Evolutionary conservation across 139 green algal genomes (phyloP).

Genomic region (Chara braunii): DNA sequence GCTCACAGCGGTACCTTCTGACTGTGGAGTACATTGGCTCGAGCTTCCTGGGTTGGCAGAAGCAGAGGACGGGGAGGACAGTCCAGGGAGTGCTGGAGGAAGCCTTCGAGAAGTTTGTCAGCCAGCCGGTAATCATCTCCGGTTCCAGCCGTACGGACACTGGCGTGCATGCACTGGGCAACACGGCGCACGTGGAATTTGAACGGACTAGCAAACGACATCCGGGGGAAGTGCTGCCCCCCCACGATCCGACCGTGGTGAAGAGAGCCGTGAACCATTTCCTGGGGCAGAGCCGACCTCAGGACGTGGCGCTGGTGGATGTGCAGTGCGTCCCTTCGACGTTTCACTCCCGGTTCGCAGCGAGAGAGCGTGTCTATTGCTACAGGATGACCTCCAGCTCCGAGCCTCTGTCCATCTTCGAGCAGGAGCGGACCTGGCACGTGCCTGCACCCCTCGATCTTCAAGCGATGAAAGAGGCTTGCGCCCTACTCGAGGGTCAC

Average conservation of each 20-base stretch:
- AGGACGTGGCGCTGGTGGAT: conserved; percentile 15
- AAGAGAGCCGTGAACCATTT: conserved; percentile 38
- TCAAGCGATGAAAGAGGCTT: conserved; percentile 13
- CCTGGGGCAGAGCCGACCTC: conserved; percentile 1
- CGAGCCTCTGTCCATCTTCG: conserved; percentile 5
- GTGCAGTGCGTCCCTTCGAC: not conserved
- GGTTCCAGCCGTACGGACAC: conserved; percentile 28
- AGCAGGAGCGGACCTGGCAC: conserved; percentile 25
- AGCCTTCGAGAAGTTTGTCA: conserved; percentile 18
- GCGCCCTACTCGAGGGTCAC: conserved; percentile 6
- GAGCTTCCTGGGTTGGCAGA: conserved; percentile 25
- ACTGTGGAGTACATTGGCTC: conserved; percentile 33
- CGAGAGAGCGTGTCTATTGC: conserved; percentile 13
- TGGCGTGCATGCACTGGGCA: conserved; percentile 34
- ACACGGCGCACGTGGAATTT: conserved; percentile 37
- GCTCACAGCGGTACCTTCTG: conserved; percentile 34
- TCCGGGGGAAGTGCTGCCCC: conserved; percentile 15
- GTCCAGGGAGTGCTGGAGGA: conserved; percentile 35
- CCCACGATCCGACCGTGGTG: conserved; percentile 10
- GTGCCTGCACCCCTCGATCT: conserved; percentile 15
- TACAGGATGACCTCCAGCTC: conserved; percentile 16
- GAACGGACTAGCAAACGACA: conserved; percentile 13
- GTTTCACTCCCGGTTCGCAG: conserved; percentile 22
- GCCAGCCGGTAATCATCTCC: conserved; percentile 9
- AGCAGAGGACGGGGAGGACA: conserved; percentile 2